These are phyloP conservation scores for Dryadomyces quercus-mongolicae DNA, from an alignment of 2,329 filamentous ascomycete species.

Conservation along the genomic window DNA sequence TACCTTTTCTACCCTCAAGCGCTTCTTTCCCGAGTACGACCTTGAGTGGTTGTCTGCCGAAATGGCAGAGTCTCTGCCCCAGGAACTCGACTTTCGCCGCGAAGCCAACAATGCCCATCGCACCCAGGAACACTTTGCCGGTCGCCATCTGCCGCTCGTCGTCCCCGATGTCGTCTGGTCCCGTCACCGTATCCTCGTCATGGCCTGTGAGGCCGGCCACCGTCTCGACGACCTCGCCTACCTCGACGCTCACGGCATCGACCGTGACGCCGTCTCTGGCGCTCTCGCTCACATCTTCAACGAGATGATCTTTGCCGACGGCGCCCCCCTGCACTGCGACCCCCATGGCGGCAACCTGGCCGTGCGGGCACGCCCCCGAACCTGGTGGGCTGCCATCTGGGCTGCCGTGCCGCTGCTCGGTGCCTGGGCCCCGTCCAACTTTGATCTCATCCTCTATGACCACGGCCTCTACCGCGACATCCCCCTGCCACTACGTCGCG, in stretches of 20 bases:
- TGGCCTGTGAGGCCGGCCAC: conserved; percentile 82
- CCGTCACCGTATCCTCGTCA: conserved; percentile 78
- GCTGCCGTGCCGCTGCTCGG: neutral
- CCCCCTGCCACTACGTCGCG: conserved; percentile 61
- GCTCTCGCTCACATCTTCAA: conserved; percentile 90
- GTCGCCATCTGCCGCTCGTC: conserved; percentile 60
- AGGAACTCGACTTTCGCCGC: conserved; percentile 79
- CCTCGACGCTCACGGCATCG: conserved; percentile 74
- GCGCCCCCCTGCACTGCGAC: conserved; percentile 88
- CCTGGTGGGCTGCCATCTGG: too few relatives aligned
- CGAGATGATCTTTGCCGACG: conserved; percentile 94
- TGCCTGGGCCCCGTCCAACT: conserved; percentile 45
- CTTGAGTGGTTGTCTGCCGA: conserved; percentile 90
- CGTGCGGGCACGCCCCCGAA: conserved; percentile 35
- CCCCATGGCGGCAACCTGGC: conserved; percentile 95
- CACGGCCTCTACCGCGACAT: conserved; percentile 95
- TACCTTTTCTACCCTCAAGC: conserved; percentile 80
- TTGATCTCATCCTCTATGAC: conserved; percentile 93
- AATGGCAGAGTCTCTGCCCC: conserved; percentile 81
- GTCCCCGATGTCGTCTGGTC: conserved; percentile 88
- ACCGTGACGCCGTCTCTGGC: conserved; percentile 89
- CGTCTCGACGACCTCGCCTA: conserved; percentile 83
- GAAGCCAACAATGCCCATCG: conserved; percentile 77
- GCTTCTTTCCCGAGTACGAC: conserved; percentile 95
- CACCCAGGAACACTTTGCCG: conserved; percentile 69